Base-by-base conservation (phyloP, 169 alveolate species). In the Cryptosporidium xiaoi region DNA sequence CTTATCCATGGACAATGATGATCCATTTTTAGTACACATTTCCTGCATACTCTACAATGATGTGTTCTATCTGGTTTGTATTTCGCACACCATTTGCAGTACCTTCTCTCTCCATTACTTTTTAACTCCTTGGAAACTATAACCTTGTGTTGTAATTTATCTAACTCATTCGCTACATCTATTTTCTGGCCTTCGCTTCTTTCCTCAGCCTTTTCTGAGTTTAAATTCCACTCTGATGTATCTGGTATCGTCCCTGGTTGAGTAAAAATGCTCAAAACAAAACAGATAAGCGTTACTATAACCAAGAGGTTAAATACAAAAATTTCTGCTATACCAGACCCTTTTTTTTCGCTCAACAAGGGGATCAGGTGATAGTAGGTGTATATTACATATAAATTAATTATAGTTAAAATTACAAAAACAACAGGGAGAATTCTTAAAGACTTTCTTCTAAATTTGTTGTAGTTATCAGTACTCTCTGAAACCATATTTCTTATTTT, bases 1-100 rank as follows among this genome's bases (percentile, higher is more conserved):
- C 91, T 90, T 66, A 93, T 94, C 97, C 97, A 95, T 18, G 97
- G 97, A 64, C 97, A 95, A 84, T 95, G 97, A 56, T 95, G 97
- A 91, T 95, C 97, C 97, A 95, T 95, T 90, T 93, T 94, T 53
- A 95, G 87, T 46, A 95, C 95, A 64, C 97, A 95, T 18, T 82
- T 84, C 24, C 94, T 91, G 56, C 97, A 93, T n/a, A 92, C 94
- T 6, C 96, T 91, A 82, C 82, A 91, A 83, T 91, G 97, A 66
- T 92, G 95, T 44, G 95, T 84, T 58, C 95, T 69, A 83, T 92
- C 94, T 31, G 95, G 95, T 82, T 92, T 93, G 71, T 69, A 92
- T 51, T 84, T 90, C 68, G 89, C 83, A 36, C 95, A 92, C 96
- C 95, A 91, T 82, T 91, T 93, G 71, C 95, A 92, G 46, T 82